phyloP scores from a whole-genome alignment of 176 grass and related monocot genomes.

The Oryza brachyantha region DNA sequence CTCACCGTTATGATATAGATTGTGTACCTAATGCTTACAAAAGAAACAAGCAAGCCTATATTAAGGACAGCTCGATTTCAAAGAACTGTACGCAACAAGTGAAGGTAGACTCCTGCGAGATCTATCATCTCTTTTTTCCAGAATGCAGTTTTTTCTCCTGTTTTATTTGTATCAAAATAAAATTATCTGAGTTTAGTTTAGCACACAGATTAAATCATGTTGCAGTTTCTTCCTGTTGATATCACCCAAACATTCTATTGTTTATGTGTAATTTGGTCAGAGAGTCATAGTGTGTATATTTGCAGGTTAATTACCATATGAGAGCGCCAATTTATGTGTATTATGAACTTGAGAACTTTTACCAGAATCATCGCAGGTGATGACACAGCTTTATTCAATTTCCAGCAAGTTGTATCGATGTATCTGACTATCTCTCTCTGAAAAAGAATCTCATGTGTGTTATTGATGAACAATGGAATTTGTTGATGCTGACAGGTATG shows the following conservation, averaged over 20 bases:
- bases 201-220: background rate
- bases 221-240: background rate
- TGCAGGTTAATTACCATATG: conserved; percentile 73
- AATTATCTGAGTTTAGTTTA: conserved; percentile 4
- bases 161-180: background rate
- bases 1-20: conserved; percentile 70
- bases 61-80: conserved; percentile 75
- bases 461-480: conserved; percentile 24
- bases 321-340: conserved; percentile 89
- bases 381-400: conserved; percentile 10
- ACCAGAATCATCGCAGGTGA: conserved; percentile 96
- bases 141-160: background rate
- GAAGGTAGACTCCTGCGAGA: conserved; percentile 54
- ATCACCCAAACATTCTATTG: background rate
- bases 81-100: conserved; percentile 73
- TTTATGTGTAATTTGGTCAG: background rate
- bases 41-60: conserved; percentile 72
- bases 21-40: conserved; percentile 76
- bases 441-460: background rate
- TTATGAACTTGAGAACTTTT: conserved; percentile 94
- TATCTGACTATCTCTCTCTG: background rate
- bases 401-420: background rate
- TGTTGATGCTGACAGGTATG: conserved; percentile 47
- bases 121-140: conserved; percentile 1
- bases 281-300: conserved; percentile 25